These are phyloP conservation scores for Syzygium grande DNA, from an alignment of 345 rosid species.

Conservation along the genomic window DNA sequence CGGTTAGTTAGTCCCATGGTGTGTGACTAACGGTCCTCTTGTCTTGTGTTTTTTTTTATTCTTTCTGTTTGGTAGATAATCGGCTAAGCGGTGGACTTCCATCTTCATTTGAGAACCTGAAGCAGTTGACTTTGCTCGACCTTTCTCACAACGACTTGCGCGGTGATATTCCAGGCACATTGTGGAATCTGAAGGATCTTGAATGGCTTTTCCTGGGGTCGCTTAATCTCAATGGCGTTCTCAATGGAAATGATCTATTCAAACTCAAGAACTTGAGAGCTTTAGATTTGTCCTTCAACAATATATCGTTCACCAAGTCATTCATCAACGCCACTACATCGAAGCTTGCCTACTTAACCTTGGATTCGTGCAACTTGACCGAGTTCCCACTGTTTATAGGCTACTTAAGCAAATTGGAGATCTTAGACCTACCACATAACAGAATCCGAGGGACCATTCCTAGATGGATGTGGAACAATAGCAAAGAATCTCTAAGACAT, in stretches of 20 bases:
- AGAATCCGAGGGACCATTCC: too few relatives aligned
- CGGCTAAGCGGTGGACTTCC: neutral
- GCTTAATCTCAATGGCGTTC: neutral
- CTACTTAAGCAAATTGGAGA: too few relatives aligned
- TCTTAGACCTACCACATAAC: too few relatives aligned
- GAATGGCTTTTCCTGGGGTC: fast-evolving
- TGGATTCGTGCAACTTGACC: too few relatives aligned
- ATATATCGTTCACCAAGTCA: neutral
- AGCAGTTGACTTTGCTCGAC: fast-evolving
- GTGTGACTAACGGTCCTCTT: neutral
- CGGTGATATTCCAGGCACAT: fast-evolving
- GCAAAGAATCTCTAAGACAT: too few relatives aligned
- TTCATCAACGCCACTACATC: neutral
- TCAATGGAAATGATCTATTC: neutral
- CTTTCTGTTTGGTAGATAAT: neutral
- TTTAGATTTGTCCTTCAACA: neutral
- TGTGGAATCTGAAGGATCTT: neutral
- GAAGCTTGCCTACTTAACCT: fast-evolving
- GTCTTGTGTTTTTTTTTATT: neutral
- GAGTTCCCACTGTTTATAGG: too few relatives aligned
- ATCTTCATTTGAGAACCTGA: neutral
- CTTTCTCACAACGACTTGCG: neutral
- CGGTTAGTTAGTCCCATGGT: too few relatives aligned
- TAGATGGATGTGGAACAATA: too few relatives aligned
- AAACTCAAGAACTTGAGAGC: neutral